These are phyloP conservation scores for Neotropicomus parvogracilis DNA, from an alignment of 1,284 basidiomycete species.

Conservation along the genomic window DNA sequence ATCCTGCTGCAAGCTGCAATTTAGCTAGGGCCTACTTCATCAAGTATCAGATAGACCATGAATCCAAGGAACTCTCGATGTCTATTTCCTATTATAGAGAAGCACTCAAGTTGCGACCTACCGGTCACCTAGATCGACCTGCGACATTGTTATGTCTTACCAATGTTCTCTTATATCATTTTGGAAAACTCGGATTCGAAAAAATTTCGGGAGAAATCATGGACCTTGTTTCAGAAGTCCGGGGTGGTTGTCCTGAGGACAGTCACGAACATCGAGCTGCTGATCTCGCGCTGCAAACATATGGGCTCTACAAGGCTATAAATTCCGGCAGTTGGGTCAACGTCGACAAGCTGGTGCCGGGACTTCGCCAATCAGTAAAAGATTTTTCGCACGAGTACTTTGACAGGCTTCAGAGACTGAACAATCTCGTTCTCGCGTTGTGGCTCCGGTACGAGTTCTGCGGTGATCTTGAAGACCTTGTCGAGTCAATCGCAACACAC, in stretches of 20 bases:
- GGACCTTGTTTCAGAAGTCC: background rate
- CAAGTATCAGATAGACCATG: background rate
- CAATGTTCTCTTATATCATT: slow-evolving; percentile 2
- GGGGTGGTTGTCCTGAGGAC: background rate
- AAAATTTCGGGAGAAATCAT: background rate
- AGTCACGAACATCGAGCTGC: slow-evolving; percentile 3
- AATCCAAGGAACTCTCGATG: background rate
- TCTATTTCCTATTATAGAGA: slow-evolving; percentile 6
- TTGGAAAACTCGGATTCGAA: background rate
- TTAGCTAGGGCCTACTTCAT: slow-evolving; percentile 9
- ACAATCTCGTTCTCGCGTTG: slow-evolving; percentile 7
- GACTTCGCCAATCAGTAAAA: background rate
- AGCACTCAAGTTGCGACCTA: slow-evolving; percentile 2
- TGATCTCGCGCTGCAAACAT: background rate
- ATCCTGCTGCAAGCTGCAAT: slow-evolving; percentile 11
- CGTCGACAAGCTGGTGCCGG: background rate
- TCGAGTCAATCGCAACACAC: slow-evolving; percentile 1
- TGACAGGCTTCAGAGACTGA: slow-evolving; percentile 1
- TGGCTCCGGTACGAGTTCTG: background rate
- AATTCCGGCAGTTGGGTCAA: background rate
- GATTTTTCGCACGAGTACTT: background rate
- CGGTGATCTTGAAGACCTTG: background rate
- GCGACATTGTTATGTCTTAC: slow-evolving; percentile 2
- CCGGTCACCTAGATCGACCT: slow-evolving; percentile 3
- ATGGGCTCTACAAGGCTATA: background rate